Evolutionary conservation across 1,139 yeast species (phyloP).

Genomic region (Saccharomycopsis crataegensis): DNA sequence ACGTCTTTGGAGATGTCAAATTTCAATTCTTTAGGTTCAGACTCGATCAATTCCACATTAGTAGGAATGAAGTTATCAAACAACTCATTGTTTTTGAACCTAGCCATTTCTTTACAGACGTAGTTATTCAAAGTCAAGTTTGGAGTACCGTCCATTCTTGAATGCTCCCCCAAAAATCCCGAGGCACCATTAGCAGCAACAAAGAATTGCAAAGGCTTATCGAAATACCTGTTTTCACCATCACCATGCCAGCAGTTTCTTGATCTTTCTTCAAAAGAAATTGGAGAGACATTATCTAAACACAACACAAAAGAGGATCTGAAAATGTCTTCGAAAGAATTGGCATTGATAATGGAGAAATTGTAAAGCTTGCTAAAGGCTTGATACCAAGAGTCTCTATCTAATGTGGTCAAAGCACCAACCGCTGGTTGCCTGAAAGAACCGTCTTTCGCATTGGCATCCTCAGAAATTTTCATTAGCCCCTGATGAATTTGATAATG

Average conservation of each 20-base stretch:
- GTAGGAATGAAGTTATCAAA: constrained; percentile 4
- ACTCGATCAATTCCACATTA: neutral
- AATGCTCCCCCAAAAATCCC: constrained; percentile 94
- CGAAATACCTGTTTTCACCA: constrained; percentile 85
- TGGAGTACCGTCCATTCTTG: constrained; percentile 98
- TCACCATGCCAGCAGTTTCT: constrained; percentile 92
- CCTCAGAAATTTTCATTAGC: constrained; percentile 48
- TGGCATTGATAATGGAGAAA: constrained; percentile 49
- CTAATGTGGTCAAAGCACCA: constrained; percentile 76
- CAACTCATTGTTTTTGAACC: constrained; percentile 33
- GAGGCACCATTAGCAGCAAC: constrained; percentile 79
- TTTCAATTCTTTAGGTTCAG: constrained; percentile 26
- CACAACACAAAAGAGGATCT: constrained; percentile 76
- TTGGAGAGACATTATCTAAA: constrained; percentile 67
- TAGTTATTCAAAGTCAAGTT: constrained; percentile 83
- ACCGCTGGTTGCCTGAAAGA: constrained; percentile 46
- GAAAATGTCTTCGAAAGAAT: constrained; percentile 61
- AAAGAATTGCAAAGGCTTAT: constrained; percentile 85
- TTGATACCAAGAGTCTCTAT: constrained; percentile 76
- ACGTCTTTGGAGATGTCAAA: constrained; percentile 41
- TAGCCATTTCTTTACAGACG: constrained; percentile 49
- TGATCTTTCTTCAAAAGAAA: constrained; percentile 79
- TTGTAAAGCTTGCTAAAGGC: constrained; percentile 52
- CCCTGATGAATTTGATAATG: constrained; percentile 61
- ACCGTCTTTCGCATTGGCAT: constrained; percentile 35